Percentiles rank a stretch among this genome's conserved stretches.
phyloP scores from a whole-genome alignment of 805 yeast genomes.

The Yarrowia sp. region DNA sequence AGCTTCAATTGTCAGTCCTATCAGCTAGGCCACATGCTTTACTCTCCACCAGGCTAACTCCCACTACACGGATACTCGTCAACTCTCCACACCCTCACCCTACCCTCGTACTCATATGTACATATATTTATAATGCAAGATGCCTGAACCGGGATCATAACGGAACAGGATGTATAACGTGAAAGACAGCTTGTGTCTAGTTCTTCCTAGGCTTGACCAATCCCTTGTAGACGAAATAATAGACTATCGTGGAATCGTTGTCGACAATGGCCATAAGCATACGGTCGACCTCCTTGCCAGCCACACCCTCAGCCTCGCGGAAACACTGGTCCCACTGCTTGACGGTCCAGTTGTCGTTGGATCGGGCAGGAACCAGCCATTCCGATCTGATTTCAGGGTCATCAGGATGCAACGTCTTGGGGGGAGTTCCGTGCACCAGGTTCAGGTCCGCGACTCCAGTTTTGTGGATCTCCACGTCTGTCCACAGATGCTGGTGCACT shows the following conservation, averaged over 20 bases:
- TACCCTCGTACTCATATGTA: neutral
- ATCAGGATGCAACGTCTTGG: conserved; percentile 48
- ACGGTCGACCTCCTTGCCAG: conserved; percentile 42
- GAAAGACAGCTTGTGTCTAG: conserved; percentile 39
- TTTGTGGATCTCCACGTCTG: conserved; percentile 44
- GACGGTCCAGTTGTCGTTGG: conserved; percentile 49
- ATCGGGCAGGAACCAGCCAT: conserved; percentile 46
- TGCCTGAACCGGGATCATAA: conserved; percentile 23
- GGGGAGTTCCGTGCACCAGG: conserved; percentile 48
- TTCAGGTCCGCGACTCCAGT: conserved; percentile 19
- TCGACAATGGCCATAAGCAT: conserved; percentile 54
- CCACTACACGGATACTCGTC: no score
- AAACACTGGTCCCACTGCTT: conserved; percentile 50
- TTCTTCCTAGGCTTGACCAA: conserved; percentile 53
- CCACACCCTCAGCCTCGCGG: conserved; percentile 42
- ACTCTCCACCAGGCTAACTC: no score
- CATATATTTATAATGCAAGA: conserved; percentile 35
- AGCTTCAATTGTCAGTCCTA: no score
- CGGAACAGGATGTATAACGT: conserved; percentile 5
- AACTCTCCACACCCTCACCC: no score
- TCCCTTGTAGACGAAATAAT: conserved; percentile 53
- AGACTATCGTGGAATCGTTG: conserved; percentile 54
- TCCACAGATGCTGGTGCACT: conserved; percentile 52
- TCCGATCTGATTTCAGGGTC: conserved; percentile 42
- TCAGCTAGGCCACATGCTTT: no score